Percentiles rank a stretch among this genome's conserved stretches.
phyloP scores from a whole-genome alignment of 768 basidiomycete genomes.

The Termitomyces eurrhizus region DNA sequence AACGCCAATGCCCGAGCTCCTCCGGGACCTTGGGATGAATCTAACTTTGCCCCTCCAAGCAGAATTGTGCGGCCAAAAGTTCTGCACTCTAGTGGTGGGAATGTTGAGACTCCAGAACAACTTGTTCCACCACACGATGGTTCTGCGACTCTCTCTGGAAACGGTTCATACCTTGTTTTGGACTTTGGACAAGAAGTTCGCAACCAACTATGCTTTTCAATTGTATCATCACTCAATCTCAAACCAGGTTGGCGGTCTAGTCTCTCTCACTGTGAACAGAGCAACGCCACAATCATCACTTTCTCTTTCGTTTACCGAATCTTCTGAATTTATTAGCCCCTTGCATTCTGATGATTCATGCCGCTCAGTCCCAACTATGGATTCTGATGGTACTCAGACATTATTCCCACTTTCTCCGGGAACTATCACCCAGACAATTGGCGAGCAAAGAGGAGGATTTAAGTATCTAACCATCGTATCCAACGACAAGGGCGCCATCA shows the following conservation, averaged over 20 bases:
- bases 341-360: conserved; percentile 39
- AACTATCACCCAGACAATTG: conserved; percentile 30
- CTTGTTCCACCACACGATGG: conserved; percentile 21
- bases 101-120: conserved; percentile 21
- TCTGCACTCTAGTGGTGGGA: conserved; percentile 24
- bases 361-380: conserved; percentile 16
- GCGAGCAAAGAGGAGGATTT: conserved; percentile 43
- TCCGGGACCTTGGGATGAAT: conserved; percentile 38
- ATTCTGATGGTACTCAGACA: conserved; percentile 31
- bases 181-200: conserved; percentile 37
- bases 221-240: background rate
- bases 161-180: conserved; percentile 32
- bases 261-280: conserved; percentile 25
- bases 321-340: conserved; percentile 42
- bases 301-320: conserved; percentile 49
- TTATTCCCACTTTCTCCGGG: conserved; percentile 25
- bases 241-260: conserved; percentile 28
- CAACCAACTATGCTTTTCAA: background rate
- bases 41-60: conserved; percentile 35
- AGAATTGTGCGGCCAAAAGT: conserved; percentile 27
- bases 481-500: conserved; percentile 30
- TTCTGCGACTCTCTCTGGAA: conserved; percentile 24
- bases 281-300: conserved; percentile 28
- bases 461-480: conserved; percentile 43
- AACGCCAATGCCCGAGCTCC: conserved; percentile 25